phyloP scores from a whole-genome alignment of 768 basidiomycete genomes.

The Leccinum subgranulosum region DNA sequence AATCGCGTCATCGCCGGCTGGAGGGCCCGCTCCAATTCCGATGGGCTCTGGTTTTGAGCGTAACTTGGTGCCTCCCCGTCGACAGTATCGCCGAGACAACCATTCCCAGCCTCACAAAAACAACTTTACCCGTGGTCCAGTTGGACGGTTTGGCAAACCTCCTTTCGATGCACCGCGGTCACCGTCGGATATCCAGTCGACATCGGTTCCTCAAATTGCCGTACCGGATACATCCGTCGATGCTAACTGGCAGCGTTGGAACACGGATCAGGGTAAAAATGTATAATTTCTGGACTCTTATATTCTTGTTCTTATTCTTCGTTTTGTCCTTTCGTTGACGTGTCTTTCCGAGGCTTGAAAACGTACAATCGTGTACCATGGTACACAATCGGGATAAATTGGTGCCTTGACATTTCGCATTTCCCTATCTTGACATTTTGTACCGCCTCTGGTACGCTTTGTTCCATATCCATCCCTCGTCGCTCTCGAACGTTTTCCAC shows the following conservation, averaged over 20 bases:
- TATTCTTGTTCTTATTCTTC: background rate
- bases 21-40: conserved; percentile 12
- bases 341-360: background rate
- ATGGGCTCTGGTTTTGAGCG: conserved; percentile 22
- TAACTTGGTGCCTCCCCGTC: conserved; percentile 24
- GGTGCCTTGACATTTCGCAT: background rate
- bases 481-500: background rate
- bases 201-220: conserved; percentile 5
- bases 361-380: background rate
- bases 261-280: conserved; percentile 8
- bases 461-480: background rate
- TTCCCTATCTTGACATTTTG: background rate
- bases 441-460: background rate
- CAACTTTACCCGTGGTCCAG: conserved; percentile 17
- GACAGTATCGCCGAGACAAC: conserved; percentile 32
- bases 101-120: conserved; percentile 28
- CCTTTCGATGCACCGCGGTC: conserved; percentile 17
- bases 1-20: conserved; percentile 11
- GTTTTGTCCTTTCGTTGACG: conserved; percentile 11
- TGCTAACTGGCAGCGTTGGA: conserved; percentile 20
- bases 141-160: conserved; percentile 19
- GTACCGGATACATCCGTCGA: conserved; percentile 11
- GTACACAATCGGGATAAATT: background rate
- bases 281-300: background rate
- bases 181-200: conserved; percentile 14